Conservation (phyloP, 192 early-diverging fungal species). For the Gonapodya prolifera region DNA sequence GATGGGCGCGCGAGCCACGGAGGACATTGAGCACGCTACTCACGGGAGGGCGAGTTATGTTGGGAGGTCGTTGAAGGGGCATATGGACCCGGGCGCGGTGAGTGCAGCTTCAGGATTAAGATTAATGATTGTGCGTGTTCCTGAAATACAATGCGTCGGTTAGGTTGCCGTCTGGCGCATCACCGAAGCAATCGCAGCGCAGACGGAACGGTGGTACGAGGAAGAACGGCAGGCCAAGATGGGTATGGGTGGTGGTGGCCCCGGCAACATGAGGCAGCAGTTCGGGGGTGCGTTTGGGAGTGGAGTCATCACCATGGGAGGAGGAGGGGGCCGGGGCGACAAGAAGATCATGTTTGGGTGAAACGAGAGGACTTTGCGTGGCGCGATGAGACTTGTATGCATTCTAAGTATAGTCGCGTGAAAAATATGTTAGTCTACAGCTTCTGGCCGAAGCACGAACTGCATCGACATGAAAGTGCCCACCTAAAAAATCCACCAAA, state of each 20-base stretch:
- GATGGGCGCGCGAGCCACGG: constrained; percentile 5
- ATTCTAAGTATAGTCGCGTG: too few species aligned
- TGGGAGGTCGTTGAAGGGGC: not conserved
- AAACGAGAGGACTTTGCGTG: too few species aligned
- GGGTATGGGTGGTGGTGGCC: not conserved
- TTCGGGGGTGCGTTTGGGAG: not conserved
- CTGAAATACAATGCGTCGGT: too few species aligned
- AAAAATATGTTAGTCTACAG: too few species aligned
- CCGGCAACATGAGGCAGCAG: not conserved
- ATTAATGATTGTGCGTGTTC: too few species aligned
- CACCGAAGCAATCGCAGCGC: not conserved
- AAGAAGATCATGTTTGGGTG: not conserved
- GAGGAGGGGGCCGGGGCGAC: not conserved
- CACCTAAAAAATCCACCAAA: too few species aligned
- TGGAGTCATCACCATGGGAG: not conserved
- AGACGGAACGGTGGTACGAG: not conserved
- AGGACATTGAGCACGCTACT: constrained; percentile 5
- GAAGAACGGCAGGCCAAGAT: not conserved
- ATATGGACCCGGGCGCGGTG: not conserved
- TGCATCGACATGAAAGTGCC: too few species aligned
- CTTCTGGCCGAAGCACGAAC: too few species aligned
- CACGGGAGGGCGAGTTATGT: constrained; percentile 6
- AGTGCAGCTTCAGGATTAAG: too few species aligned
- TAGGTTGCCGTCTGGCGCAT: not conserved
- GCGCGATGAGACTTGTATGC: too few species aligned